Conservation (phyloP, 768 basidiomycete genomes). For the Leccinum disarticulatum region DNA sequence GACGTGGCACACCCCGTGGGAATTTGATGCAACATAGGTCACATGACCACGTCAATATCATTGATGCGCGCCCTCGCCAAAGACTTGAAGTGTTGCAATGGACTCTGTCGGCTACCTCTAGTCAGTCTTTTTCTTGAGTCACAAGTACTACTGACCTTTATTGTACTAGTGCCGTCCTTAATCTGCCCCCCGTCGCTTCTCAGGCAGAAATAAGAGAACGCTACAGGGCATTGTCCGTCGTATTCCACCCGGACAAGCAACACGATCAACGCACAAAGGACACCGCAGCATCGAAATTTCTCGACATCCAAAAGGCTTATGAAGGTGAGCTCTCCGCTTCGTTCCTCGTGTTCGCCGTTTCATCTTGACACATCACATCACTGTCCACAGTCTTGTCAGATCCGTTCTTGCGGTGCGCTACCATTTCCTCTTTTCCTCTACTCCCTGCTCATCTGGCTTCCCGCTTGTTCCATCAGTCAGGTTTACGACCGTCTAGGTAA, state of each 20-base stretch:
- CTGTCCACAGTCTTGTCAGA: constrained; percentile 61
- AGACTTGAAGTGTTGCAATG: not conserved
- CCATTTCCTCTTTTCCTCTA: not conserved
- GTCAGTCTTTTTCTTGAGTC: constrained; percentile 20
- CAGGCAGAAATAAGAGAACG: constrained; percentile 72
- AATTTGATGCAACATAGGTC: constrained; percentile 14
- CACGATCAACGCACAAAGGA: constrained; percentile 52
- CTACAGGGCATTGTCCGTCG: constrained; percentile 67
- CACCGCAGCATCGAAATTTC: constrained; percentile 65
- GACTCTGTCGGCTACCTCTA: constrained; percentile 26
- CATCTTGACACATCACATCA: not conserved
- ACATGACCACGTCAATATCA: constrained; percentile 19
- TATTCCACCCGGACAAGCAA: constrained; percentile 87
- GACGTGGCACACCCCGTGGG: constrained; percentile 32
- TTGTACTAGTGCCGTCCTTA: constrained; percentile 55
- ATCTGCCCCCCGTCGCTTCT: constrained; percentile 63
- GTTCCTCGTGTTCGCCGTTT: not conserved
- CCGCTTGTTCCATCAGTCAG: constrained; percentile 42
- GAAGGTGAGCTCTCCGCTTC: constrained; percentile 50
- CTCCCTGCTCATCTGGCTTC: constrained; percentile 7
- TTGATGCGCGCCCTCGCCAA: not conserved
- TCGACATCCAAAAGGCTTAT: constrained; percentile 81
- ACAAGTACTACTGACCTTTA: constrained; percentile 1
- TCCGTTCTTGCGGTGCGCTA: constrained; percentile 59
- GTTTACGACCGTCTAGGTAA: constrained; percentile 76